Evolutionary conservation across 768 basidiomycete species (phyloP), one percentile per base, ranked within the genome.

Genomic region (Clathrus columnatus): DNA sequence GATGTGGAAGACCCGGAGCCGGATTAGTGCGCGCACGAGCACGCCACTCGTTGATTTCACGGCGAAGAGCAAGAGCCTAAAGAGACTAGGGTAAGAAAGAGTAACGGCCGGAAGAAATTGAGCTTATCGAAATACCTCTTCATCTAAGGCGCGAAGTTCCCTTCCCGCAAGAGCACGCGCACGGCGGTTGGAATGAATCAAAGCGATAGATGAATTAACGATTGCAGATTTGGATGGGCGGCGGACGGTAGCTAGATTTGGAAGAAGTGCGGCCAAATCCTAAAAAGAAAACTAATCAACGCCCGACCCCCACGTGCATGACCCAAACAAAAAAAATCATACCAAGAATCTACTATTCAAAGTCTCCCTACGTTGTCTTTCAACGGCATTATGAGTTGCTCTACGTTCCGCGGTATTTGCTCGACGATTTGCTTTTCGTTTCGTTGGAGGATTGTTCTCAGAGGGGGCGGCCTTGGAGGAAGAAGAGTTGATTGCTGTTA

Each of bases 321-420:
- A 53, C 36, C 52, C 55, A 59, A 7, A 47, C 44, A 48, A 42
- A 45, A 46, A 21, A 21, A 10, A 64, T n/a, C 85, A 64, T 67
- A 85, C 88, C 63, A 96, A 73, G 75, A 98, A 98, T 57, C 92
- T 80, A 51, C 87, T 82, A 67, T 97, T 99, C 50, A 98, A 74
- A 45, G 88, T 93, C 74, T 98, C 95, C 49, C 95, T 75, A 48
- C 95, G 80, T 65, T 88, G 87, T 50, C 96, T 79, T 74, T 97
- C 96, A 56, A 97, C 91, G 28, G 96, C 95, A 68, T 98, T 99
- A 73, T 99, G 95, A 20, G 90, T 93, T 3, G 92, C 91, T 30
- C 95, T 76, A 70, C 94, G 89, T 69, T 97, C 95, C 50, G 93
- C 94, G 51, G 94, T 97, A 72, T 97, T 97, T 51, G 92, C 93